A percentile compares a stretch with the other conserved stretches of the same genome.
phyloP scores from a whole-genome alignment of 2,329 filamentous ascomycete genomes.

The Chaetomium strumarium region DNA sequence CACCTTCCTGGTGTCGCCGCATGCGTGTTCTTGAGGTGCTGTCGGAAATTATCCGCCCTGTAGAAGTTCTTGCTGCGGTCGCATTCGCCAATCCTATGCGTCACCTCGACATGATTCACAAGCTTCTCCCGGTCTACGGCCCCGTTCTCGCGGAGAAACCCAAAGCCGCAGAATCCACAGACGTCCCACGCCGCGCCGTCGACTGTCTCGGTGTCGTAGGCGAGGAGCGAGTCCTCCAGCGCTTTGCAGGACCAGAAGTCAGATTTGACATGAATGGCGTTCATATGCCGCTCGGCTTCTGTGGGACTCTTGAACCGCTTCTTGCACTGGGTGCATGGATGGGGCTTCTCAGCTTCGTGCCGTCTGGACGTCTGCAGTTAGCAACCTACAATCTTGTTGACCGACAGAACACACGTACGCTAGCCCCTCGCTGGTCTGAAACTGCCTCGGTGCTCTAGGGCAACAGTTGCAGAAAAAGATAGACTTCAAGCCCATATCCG shows the following conservation, averaged over 20 bases:
- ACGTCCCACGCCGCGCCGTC: constrained; percentile 18
- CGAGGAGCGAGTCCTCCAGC: constrained; percentile 16
- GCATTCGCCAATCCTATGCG: constrained; percentile 21
- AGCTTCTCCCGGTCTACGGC: constrained; percentile 10
- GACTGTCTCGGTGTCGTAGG: constrained; percentile 16
- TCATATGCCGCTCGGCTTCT: constrained; percentile 24
- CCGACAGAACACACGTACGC: constrained; percentile 9
- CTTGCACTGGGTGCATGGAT: constrained; percentile 23
- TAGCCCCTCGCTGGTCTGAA: constrained; percentile 18
- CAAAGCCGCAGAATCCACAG: constrained; percentile 23
- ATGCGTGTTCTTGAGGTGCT: constrained; percentile 23
- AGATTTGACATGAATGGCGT: constrained; percentile 24
- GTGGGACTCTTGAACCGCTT: constrained; percentile 24
- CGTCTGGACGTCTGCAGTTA: constrained; percentile 5
- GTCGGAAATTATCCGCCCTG: constrained; percentile 23
- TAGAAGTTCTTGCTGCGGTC: constrained; percentile 24
- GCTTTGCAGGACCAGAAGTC: constrained; percentile 24
- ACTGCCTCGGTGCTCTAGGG: constrained; percentile 18
- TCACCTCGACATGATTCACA: constrained; percentile 16
- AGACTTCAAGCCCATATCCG: background rate
- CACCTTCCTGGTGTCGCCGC: constrained; percentile 21
- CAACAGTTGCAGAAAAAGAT: constrained; percentile 22
- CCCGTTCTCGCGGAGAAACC: constrained; percentile 10
- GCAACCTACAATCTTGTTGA: background rate
- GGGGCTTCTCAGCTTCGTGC: constrained; percentile 23